Conservation (phyloP, 73 alveolate species). For the Blepharisma stoltei region DNA sequence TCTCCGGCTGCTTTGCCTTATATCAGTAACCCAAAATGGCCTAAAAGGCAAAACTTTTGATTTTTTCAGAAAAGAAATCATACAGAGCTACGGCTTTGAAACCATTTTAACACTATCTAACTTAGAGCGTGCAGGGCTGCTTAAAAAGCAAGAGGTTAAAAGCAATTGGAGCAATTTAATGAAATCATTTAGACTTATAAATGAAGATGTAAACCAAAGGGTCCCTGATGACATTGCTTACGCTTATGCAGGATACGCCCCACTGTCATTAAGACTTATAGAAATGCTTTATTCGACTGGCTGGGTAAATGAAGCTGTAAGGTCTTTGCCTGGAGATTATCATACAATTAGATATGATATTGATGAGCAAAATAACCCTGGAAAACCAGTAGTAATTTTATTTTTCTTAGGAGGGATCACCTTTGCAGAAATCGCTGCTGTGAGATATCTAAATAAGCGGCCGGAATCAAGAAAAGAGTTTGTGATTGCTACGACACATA, state of each 20-base stretch:
- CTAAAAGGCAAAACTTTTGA: conserved; percentile 42
- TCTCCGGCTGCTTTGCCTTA: conserved; percentile 41
- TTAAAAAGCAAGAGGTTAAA: conserved; percentile 41
- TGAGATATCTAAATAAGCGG: conserved; percentile 58
- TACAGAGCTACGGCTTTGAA: conserved; percentile 43
- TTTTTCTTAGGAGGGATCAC: conserved; percentile 78
- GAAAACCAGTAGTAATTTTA: conserved; percentile 44
- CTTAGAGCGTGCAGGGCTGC: conserved; percentile 43
- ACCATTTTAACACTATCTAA: conserved; percentile 38
- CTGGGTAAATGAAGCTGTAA: conserved; percentile 27
- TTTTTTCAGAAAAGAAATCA: conserved; percentile 46
- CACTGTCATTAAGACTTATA: conserved; percentile 37
- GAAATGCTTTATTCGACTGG: conserved; percentile 21
- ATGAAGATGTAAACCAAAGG: conserved; percentile 45
- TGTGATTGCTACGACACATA: conserved; percentile 53
- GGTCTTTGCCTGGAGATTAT: conserved; percentile 41
- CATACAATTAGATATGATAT: conserved; percentile 8
- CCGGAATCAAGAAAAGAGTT: conserved; percentile 41
- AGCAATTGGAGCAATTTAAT: conserved; percentile 32
- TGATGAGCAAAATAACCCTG: conserved; percentile 24
- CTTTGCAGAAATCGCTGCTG: conserved; percentile 71
- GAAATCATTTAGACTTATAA: conserved; percentile 38
- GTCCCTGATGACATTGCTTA: conserved; percentile 46
- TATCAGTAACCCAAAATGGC: conserved; percentile 44
- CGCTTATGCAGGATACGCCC: conserved; percentile 56